Conservation (phyloP, 495 filamentous ascomycete species). For the Penicillium mononematosum region DNA sequence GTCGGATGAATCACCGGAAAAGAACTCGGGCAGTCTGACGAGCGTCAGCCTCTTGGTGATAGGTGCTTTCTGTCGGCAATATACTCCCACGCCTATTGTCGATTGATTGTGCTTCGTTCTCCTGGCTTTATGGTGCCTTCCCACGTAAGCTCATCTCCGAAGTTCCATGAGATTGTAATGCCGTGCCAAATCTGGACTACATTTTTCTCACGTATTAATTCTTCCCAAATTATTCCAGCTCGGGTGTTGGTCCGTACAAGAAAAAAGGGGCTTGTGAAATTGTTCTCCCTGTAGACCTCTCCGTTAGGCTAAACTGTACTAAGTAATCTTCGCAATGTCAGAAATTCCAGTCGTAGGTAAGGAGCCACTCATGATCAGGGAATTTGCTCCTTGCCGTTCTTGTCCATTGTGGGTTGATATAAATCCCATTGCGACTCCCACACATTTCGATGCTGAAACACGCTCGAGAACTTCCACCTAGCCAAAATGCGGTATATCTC, state of each 20-base stretch:
- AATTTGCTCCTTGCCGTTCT: not conserved
- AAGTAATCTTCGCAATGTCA: not conserved
- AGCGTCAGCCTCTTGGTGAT: not conserved
- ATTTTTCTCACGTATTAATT: not conserved
- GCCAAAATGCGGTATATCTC: constrained; percentile 3
- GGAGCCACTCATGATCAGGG: not conserved
- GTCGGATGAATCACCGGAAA: not conserved
- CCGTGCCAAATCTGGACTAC: constrained; percentile 2
- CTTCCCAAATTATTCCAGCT: not conserved
- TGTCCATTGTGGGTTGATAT: not conserved
- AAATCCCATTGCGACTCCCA: not conserved
- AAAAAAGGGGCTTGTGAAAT: not conserved
- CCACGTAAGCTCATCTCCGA: not conserved
- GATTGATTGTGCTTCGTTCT: not conserved
- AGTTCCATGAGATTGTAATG: not conserved
- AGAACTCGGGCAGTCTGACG: not conserved
- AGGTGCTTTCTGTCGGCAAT: not conserved
- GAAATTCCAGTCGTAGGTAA: not conserved
- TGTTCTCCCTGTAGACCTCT: not conserved
- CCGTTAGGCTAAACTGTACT: not conserved
- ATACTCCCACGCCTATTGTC: no score
- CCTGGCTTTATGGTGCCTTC: not conserved
- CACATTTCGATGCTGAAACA: no score
- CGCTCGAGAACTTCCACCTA: not conserved
- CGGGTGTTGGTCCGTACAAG: constrained; percentile 3